Evolutionary conservation across 768 basidiomycete species (phyloP).

Genomic region (Boletus vermiculosoides): DNA sequence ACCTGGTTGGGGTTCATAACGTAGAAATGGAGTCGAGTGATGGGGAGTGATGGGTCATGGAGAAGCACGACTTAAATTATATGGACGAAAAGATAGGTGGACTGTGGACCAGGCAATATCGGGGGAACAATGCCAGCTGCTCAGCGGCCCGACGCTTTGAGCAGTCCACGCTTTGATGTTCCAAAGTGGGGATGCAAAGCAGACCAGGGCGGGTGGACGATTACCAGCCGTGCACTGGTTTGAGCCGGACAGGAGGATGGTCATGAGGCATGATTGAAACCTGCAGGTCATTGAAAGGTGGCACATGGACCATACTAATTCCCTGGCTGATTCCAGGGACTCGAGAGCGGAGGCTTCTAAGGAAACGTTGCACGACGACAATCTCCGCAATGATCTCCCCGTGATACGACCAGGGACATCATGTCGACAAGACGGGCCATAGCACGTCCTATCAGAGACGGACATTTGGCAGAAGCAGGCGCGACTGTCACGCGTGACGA

Average conservation of each 20-base stretch:
- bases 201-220: neutral
- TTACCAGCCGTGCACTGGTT: constrained; percentile 11
- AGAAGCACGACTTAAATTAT: constrained; percentile 10
- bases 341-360: constrained; percentile 3
- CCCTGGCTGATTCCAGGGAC: neutral
- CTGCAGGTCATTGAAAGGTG: constrained; percentile 1
- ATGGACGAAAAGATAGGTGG: constrained; percentile 17
- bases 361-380: constrained; percentile 15
- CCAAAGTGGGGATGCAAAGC: neutral
- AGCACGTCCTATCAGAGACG: neutral
- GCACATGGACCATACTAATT: neutral
- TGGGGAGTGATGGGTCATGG: constrained; percentile 2
- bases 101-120: constrained; percentile 18
- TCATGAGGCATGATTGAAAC: constrained; percentile 15
- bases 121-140: constrained; percentile 16
- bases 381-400: constrained; percentile 17
- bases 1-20: constrained; percentile 11
- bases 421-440: neutral
- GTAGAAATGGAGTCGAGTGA: constrained; percentile 5
- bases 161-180: constrained; percentile 12
- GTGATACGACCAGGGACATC: neutral
- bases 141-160: constrained; percentile 6
- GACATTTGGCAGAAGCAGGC: neutral
- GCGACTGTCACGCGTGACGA: too few relatives aligned
- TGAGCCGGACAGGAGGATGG: constrained; percentile 6